Conservation (phyloP, 345 rosid species). For the Lepidium africanum region DNA sequence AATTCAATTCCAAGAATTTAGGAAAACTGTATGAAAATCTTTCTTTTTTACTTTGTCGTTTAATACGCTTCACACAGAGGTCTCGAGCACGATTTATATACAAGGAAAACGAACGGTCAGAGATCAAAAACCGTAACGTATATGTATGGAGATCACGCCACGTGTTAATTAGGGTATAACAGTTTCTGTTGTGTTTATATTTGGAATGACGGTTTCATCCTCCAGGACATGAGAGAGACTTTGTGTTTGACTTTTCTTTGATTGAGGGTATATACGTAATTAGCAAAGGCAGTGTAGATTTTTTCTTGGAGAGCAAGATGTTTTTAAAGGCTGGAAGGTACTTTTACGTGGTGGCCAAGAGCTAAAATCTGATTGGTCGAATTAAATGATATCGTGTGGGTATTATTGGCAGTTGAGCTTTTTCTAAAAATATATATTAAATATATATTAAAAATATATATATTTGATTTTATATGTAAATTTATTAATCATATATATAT, state of each 20-base stretch:
- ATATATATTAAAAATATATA: too few relatives aligned
- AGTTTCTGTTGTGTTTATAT: neutral
- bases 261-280: constrained; percentile 7
- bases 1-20: constrained; percentile 18
- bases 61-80: neutral
- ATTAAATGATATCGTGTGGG: constrained; percentile 7
- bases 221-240: neutral
- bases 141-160: neutral
- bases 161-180: neutral
- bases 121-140: neutral
- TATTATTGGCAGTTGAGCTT: neutral
- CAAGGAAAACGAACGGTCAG: neutral
- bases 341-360: constrained; percentile 21
- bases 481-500: too few relatives aligned
- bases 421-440: too few relatives aligned
- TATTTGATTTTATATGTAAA: too few relatives aligned
- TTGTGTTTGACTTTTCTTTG: constrained; percentile 11
- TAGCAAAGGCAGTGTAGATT: neutral
- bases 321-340: too few relatives aligned
- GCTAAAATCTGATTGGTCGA: neutral
- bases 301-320: constrained; percentile 19
- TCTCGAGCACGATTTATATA: constrained; percentile 2
- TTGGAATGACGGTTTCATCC: neutral
- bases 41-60: neutral
- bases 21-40: constrained; percentile 1